Evolutionary conservation across 225 moss, liverwort and hornwort genomes (phyloP).

Genomic region (Pleurozium schreberi): DNA sequence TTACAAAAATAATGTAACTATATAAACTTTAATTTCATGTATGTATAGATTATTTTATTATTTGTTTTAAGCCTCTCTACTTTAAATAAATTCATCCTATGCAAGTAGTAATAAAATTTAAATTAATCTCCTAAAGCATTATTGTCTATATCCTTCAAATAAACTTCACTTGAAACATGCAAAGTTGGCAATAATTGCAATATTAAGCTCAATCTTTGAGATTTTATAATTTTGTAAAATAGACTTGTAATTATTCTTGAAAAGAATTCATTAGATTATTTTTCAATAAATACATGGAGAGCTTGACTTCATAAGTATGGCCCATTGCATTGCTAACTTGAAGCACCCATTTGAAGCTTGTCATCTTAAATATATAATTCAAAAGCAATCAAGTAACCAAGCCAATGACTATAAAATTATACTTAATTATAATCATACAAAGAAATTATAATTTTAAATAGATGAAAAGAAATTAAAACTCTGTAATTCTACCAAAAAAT

Average conservation of each 20-base stretch:
- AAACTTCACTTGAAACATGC: neutral
- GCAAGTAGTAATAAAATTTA: neutral
- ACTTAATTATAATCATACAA: neutral
- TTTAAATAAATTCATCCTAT: no score
- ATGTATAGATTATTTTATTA: no score
- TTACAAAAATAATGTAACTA: neutral
- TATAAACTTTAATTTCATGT: no score
- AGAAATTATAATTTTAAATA: neutral
- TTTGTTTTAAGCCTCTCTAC: no score
- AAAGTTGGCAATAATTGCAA: neutral
- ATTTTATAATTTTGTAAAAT: neutral
- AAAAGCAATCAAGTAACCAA: neutral
- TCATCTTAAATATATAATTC: no score
- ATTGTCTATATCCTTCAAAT: no score
- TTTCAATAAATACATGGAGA: neutral
- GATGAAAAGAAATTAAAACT: neutral
- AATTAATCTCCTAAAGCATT: neutral
- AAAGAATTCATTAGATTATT: neutral
- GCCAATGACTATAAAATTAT: no score
- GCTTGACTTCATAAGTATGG: neutral
- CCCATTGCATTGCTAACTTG: neutral
- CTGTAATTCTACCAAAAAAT: neutral
- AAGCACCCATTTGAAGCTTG: neutral
- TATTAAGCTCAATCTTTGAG: neutral
- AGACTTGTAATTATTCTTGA: no score